These are phyloP conservation scores for Trichophyton benhamiae DNA, from an alignment of 2,329 filamentous ascomycete species.

Conservation along the genomic window DNA sequence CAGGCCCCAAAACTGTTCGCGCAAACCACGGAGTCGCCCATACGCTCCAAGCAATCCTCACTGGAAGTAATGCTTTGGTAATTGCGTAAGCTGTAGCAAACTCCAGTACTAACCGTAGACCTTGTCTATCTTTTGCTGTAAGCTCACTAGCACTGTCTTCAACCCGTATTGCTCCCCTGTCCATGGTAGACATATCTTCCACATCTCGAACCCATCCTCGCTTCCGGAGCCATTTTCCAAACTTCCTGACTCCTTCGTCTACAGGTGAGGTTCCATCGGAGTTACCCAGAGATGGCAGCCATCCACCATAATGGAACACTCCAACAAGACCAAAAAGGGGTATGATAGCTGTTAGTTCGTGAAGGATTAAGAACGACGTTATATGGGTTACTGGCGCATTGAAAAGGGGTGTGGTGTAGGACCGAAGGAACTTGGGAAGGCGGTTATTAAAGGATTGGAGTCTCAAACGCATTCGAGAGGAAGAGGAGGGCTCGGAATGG, in stretches of 20 bases:
- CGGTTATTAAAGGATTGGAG: constrained; percentile 31
- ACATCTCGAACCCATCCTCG: constrained; percentile 62
- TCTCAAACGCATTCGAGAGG: constrained; percentile 17
- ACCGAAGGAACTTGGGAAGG: constrained; percentile 55
- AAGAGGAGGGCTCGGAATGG: constrained; percentile 1
- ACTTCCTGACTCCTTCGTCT: constrained; percentile 55
- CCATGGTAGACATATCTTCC: constrained; percentile 35
- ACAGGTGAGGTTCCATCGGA: constrained; percentile 21
- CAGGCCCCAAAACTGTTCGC: constrained; percentile 44
- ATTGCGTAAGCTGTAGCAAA: constrained; percentile 84
- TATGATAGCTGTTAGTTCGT: constrained; percentile 79
- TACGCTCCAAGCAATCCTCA: constrained; percentile 63
- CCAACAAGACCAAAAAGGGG: constrained; percentile 64
- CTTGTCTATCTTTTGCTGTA: constrained; percentile 26
- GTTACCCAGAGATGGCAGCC: constrained; percentile 49
- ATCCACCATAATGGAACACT: constrained; percentile 66
- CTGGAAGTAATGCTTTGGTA: constrained; percentile 71
- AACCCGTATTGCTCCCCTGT: constrained; percentile 16
- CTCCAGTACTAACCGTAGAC: constrained; percentile 47
- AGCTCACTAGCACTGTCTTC: constrained; percentile 16
- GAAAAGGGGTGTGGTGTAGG: constrained; percentile 57
- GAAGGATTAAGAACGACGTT: constrained; percentile 73
- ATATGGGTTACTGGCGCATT: constrained; percentile 71
- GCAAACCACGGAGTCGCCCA: constrained; percentile 94
- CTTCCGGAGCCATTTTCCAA: constrained; percentile 61